Evolutionary conservation across 2,329 filamentous ascomycete genomes (phyloP), one percentile per base, ranked within the genome.

Genomic region (Elsinoe australis): DNA sequence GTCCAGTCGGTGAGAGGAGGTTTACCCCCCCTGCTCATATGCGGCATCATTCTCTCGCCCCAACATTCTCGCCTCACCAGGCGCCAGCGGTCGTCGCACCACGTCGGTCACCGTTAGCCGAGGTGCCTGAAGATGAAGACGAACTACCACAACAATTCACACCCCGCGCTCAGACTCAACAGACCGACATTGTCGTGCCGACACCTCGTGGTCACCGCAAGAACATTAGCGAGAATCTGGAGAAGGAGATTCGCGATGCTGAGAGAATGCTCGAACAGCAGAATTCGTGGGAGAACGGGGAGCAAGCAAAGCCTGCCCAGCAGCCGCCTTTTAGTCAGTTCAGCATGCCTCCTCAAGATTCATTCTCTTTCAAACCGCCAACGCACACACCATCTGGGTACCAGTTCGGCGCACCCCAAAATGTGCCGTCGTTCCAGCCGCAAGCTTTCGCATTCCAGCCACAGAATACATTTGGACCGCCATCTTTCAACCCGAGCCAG

Each of bases 211-310:
- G 74, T 29, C 76, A 81, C 63, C 73, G 73, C 49, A 84, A 89
- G 56, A 88, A 88, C 56, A 74, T 86, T 32, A 88, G 83, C 58
- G 76, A 82, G 53, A 86, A 80, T 36, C 73, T 94, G 18, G 87
- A 95, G 62, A 83, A 82, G 53, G 87, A 92, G 56, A 83, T 94
- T 49, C 83, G 92, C 42, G 85, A 89, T 59, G 83, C 85, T 3
- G 86, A 55, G 17, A 50, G 33, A 17, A 46, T 49, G 17, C 46
- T 54, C n/a, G 49, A 55, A 14, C 51, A 83, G 47, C 83, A 90
- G 58, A 71, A 90, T 41, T 83, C 89, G 51, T 83, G 88, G 55
- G 82, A 85, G 49, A 84, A 87, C 55, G 62, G 82, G 1, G 79
- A 81, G 73, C 26, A 31, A 14, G 19, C 22, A n/a, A 14, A 21